Base-by-base conservation (phyloP, 2,329 filamentous ascomycete species). In the Zopfia rhizophila region DNA sequence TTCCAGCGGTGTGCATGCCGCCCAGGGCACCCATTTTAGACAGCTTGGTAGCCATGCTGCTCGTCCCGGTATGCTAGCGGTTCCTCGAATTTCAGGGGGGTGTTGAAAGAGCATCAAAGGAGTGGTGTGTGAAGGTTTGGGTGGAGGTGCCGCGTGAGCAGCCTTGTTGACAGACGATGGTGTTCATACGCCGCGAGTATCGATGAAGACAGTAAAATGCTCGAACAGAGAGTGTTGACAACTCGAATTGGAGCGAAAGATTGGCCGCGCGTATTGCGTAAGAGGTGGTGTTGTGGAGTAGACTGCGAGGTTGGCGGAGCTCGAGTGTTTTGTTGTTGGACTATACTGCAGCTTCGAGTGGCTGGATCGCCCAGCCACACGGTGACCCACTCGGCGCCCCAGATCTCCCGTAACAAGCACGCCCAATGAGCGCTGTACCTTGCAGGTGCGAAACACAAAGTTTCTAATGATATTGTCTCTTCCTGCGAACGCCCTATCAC, bases 1-100 rank as follows among this genome's bases (percentile, higher is more conserved):
- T 96, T 66, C 93, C 93, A 4, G 93, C 89, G 18, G 92, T 91
- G 75, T 97, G 92, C 66, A 84, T 83, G 60, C 80, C 80, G 68
- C 82, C 83, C 46, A 70, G 56, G 27, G 60, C 58, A 18, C 56
- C 56, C 21, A 62, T 38, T 33, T 56, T 67, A 31, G 65, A 54
- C 21, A 61, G 29, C 42, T 68, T 72, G 41, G 65, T 63, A 14
- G 72, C 68, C 73, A 75, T 75, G 52, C 19, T 56, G 49, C 12
- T n/a, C n/a, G n/a, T n/a, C n/a, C n/a, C n/a, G n/a, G n/a, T n/a
- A n/a, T n/a, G n/a, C n/a, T n/a, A n/a, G n/a, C n/a, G n/a, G n/a
- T n/a, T n/a, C n/a, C n/a, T n/a, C n/a, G 39, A 32, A 23, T 28
- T 31, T 21, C 29, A 21, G 18, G 43, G 36, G n/a, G 22, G 39